A percentile compares a stretch with the other conserved stretches of the same genome.
These are phyloP conservation scores for Solanum aculeatissimum DNA, from an alignment of 305 asterid species.

Conservation along the genomic window DNA sequence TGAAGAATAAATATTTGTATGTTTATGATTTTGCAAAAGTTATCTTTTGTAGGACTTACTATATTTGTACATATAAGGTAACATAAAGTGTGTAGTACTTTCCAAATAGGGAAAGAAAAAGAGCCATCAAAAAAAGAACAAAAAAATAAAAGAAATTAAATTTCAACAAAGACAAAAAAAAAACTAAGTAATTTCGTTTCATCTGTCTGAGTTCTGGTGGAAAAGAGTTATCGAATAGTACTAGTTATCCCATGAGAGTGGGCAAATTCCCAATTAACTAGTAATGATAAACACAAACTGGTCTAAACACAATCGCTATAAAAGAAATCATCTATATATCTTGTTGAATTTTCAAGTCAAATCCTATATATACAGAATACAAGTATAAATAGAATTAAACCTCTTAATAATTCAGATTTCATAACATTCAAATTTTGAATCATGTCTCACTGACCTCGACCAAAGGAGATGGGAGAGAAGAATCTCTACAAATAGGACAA, in stretches of 20 bases:
- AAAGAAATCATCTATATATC: neutral
- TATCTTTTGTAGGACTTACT: neutral
- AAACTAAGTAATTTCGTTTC: neutral
- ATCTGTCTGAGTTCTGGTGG: neutral
- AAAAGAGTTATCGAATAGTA: neutral
- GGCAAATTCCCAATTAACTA: neutral
- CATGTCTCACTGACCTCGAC: neutral
- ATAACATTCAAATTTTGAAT: neutral
- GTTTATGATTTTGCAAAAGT: neutral
- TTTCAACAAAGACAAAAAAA: neutral
- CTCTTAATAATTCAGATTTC: neutral
- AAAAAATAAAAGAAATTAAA: neutral
- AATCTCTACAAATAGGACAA: conserved; percentile 51
- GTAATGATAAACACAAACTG: neutral
- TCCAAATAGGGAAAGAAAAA: neutral
- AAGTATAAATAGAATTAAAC: neutral
- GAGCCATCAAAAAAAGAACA: neutral
- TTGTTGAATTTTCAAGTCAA: neutral
- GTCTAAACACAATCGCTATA: neutral
- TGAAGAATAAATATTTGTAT: neutral
- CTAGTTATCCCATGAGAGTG: neutral
- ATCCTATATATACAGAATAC: neutral
- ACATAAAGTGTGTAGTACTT: neutral
- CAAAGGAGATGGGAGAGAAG: conserved; percentile 23
- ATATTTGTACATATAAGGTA: neutral